Conservation (phyloP, 139 green algal species). For the Gonium pectorale region DNA sequence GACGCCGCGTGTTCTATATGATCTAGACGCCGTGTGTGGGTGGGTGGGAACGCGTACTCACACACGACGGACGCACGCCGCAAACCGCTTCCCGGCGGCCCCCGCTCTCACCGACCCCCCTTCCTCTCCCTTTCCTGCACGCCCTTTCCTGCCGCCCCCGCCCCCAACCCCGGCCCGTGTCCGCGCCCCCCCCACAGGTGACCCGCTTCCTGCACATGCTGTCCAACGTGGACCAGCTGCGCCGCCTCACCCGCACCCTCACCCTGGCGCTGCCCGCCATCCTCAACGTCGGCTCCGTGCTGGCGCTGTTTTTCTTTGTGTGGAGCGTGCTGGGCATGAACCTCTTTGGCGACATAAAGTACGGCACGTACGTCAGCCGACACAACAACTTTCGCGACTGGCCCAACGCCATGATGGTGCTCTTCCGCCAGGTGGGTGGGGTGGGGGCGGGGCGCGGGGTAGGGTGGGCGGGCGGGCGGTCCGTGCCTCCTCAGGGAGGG, state of each 20-base stretch:
- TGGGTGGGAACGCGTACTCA: no score
- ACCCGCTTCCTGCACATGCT: no score
- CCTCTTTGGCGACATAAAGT: constrained; percentile 73
- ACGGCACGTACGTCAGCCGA: constrained; percentile 30
- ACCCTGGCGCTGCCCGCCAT: constrained; percentile 55
- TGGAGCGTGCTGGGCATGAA: constrained; percentile 82
- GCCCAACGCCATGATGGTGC: constrained; percentile 57
- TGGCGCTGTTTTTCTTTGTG: constrained; percentile 84
- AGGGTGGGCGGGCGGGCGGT: no score
- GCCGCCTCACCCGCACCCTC: constrained; percentile 38
- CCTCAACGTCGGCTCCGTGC: constrained; percentile 74
- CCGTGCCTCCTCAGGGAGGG: no score
- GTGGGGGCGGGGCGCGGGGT: no score
- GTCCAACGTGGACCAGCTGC: constrained; percentile 75
- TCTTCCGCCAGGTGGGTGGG: constrained; percentile 68
- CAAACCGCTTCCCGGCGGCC: no score
- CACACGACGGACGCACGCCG: no score
- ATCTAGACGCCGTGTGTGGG: constrained; percentile 23
- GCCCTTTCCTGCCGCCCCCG: no score
- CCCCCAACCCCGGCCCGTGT: no score
- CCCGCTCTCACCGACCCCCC: no score
- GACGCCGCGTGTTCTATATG: constrained; percentile 29
- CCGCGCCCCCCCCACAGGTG: no score
- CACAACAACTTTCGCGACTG: constrained; percentile 80
- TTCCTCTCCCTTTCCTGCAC: no score